A percentile compares a stretch with the other conserved stretches of the same genome.
Evolutionary conservation across 176 grass and related monocot species (phyloP).

Genomic region (Pharus latifolius): DNA sequence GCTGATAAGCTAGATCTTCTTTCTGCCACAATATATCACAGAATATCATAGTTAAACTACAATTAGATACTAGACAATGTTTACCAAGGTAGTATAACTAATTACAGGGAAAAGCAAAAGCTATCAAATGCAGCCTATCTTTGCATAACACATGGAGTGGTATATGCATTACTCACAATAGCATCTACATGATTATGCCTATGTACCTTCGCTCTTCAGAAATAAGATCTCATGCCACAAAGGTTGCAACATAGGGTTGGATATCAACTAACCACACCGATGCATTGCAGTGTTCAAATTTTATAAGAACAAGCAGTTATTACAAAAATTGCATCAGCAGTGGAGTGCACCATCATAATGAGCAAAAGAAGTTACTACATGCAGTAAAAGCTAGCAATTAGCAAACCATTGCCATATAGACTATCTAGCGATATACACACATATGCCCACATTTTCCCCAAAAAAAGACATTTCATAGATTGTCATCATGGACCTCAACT

Average conservation of each 20-base stretch:
- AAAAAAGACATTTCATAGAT: background rate
- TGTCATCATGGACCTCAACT: background rate
- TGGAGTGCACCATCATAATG: background rate
- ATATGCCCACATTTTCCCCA: background rate
- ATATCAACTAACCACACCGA: background rate
- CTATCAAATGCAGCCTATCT: too few species aligned
- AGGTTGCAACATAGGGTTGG: background rate
- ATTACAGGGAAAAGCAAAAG: background rate
- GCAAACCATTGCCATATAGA: background rate
- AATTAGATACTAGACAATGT: background rate
- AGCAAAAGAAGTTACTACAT: background rate
- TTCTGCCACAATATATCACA: constrained; percentile 34
- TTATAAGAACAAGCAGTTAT: background rate
- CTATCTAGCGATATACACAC: background rate
- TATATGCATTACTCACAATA: too few species aligned
- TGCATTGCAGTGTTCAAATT: background rate
- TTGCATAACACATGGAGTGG: too few species aligned
- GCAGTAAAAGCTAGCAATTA: background rate
- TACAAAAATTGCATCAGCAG: background rate
- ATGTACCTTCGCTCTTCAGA: background rate
- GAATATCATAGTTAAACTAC: background rate
- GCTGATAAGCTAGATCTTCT: constrained; percentile 77
- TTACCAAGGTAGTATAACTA: background rate
- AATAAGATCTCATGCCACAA: background rate
- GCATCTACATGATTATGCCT: background rate